These are phyloP conservation scores for Tylopilus vinaceipallidus DNA, from an alignment of 768 basidiomycete species.

Conservation along the genomic window DNA sequence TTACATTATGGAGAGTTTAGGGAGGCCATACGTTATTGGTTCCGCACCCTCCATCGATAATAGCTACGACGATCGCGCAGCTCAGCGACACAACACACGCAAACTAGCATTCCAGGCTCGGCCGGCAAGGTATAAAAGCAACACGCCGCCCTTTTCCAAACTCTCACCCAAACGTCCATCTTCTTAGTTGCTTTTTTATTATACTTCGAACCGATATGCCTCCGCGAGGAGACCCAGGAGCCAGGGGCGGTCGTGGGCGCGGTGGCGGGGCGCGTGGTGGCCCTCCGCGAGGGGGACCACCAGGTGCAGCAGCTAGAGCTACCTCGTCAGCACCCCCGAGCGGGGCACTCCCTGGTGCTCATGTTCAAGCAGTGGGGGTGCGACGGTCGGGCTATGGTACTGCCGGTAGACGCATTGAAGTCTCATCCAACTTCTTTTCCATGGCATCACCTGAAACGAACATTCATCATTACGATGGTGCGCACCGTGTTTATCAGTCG, in stretches of 20 bases:
- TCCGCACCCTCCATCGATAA: constrained; percentile 22
- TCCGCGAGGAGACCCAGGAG: constrained; percentile 30
- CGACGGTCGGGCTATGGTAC: constrained; percentile 64
- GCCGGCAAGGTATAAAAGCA: constrained; percentile 19
- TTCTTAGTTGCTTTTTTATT: background rate
- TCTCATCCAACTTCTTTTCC: constrained; percentile 61
- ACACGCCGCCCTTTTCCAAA: constrained; percentile 1
- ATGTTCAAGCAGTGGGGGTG: constrained; percentile 60
- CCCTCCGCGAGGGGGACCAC: constrained; percentile 29
- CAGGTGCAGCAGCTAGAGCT: constrained; percentile 17
- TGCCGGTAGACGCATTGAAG: constrained; percentile 44
- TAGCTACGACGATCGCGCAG: constrained; percentile 3
- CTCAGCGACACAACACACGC: constrained; percentile 24
- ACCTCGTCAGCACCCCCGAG: constrained; percentile 31
- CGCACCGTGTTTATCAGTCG: constrained; percentile 33
- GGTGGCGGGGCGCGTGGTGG: constrained; percentile 30
- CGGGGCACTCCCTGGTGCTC: constrained; percentile 31
- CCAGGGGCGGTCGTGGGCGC: constrained; percentile 26
- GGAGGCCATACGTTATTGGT: too few relatives aligned
- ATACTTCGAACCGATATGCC: constrained; percentile 34
- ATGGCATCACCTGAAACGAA: constrained; percentile 58
- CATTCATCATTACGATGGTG: constrained; percentile 81
- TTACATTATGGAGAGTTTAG: too few relatives aligned
- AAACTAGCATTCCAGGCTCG: constrained; percentile 16
- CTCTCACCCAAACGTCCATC: constrained; percentile 21